phyloP scores from a whole-genome alignment of 208 protist genomes.

The Borovskyia barvae region DNA sequence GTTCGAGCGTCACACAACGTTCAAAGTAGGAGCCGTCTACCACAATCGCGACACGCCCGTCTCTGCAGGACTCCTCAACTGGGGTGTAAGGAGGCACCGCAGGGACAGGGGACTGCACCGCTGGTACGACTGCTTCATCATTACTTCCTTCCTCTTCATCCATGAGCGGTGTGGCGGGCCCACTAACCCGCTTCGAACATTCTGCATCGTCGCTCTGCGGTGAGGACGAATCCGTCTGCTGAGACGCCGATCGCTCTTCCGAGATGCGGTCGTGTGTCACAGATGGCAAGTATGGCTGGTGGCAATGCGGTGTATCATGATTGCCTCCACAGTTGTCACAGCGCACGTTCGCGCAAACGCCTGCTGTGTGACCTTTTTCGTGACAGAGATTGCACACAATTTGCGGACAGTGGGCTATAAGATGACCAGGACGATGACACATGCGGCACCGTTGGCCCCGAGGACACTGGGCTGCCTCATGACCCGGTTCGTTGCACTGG shows the following conservation, averaged over 20 bases:
- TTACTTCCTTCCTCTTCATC: not conserved
- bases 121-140: not conserved
- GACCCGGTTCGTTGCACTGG: conserved; percentile 85
- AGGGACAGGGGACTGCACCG: not conserved
- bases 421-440: conserved; percentile 76
- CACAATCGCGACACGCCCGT: conserved; percentile 66
- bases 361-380: conserved; percentile 75
- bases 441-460: conserved; percentile 74
- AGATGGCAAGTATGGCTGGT: conserved; percentile 5
- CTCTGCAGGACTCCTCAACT: conserved; percentile 17
- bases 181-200: not conserved
- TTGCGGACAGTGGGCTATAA: conserved; percentile 72
- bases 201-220: not conserved
- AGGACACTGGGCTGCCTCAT: conserved; percentile 79
- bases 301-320: conserved; percentile 41
- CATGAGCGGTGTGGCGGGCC: not conserved
- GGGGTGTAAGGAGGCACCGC: conserved; percentile 45
- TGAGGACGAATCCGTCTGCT: not conserved
- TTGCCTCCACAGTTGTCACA: conserved; percentile 44
- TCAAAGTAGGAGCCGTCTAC: conserved; percentile 89
- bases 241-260: conserved; percentile 9
- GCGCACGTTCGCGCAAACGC: conserved; percentile 50
- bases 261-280: conserved; percentile 19
- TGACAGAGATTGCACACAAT: conserved; percentile 71
- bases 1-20: conserved; percentile 43